Evolutionary conservation across 768 basidiomycete species (phyloP).

Genomic region (Pholiota conissans): DNA sequence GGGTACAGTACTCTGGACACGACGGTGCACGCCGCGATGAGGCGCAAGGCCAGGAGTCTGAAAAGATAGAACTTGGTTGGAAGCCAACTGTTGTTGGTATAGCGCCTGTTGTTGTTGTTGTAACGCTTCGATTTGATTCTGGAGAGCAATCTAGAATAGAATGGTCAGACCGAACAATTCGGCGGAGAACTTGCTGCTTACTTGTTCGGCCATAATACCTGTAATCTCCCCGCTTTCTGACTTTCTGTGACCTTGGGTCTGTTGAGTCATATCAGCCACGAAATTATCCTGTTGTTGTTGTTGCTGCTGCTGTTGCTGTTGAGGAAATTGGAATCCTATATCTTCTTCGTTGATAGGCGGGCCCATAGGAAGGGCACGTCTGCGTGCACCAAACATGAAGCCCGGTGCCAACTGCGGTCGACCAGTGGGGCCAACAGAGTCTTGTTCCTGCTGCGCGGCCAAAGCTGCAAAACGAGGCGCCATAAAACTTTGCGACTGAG

Average conservation of each 20-base stretch:
- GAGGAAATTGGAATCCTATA: conserved; percentile 79
- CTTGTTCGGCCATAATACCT: conserved; percentile 96
- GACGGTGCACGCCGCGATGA: conserved; percentile 63
- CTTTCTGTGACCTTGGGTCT: conserved; percentile 49
- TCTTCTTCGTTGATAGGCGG: conserved; percentile 84
- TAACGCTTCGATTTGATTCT: conserved; percentile 86
- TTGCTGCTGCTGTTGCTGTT: conserved; percentile 54
- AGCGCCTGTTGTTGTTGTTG: conserved; percentile 90
- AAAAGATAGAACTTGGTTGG: conserved; percentile 80
- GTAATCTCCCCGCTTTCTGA: conserved; percentile 74
- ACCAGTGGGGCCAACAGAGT: conserved; percentile 67
- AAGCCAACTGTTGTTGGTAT: conserved; percentile 88
- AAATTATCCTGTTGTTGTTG: conserved; percentile 19
- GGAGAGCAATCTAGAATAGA: conserved; percentile 69
- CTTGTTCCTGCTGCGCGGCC: conserved; percentile 75
- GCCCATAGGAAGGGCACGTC: conserved; percentile 56
- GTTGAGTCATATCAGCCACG: conserved; percentile 28
- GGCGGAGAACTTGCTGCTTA: conserved; percentile 41
- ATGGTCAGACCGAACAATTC: conserved; percentile 4
- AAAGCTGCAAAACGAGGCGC: conserved; percentile 87
- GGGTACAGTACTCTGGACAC: conserved; percentile 85
- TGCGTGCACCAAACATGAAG: conserved; percentile 86
- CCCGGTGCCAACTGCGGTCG: conserved; percentile 89
- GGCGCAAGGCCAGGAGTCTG: conserved; percentile 76
- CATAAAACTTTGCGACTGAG: conserved; percentile 82